Evolutionary conservation across 2,329 filamentous ascomycete species (phyloP).

Genomic region (Fusarium burgessii): DNA sequence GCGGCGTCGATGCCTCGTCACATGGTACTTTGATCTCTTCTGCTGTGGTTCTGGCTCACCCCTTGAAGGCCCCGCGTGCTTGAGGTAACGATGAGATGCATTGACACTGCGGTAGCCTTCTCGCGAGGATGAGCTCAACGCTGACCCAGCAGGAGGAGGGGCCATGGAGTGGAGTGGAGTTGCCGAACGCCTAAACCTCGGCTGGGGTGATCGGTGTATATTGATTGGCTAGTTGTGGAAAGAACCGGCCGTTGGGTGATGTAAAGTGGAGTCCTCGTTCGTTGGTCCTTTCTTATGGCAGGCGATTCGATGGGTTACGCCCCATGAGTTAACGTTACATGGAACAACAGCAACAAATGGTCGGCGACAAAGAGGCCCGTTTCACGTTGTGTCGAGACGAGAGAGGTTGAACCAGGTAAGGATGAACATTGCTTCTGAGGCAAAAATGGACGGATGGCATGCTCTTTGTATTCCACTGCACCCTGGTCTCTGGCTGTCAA

Average conservation of each 20-base stretch:
- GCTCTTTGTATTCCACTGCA: slow-evolving; percentile 36
- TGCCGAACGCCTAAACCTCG: slow-evolving; percentile 44
- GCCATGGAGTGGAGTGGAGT: slow-evolving; percentile 39
- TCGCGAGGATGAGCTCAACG: slow-evolving; percentile 41
- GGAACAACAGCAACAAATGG: slow-evolving; percentile 26
- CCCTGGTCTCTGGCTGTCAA: slow-evolving; percentile 31
- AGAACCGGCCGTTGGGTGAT: slow-evolving; percentile 2
- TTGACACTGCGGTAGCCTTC: slow-evolving; percentile 36
- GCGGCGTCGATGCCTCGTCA: slow-evolving; percentile 44
- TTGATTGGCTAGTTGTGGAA: slow-evolving; percentile 36
- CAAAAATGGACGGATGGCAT: slow-evolving; percentile 35
- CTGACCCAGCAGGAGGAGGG: slow-evolving; percentile 43
- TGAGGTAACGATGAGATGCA: slow-evolving; percentile 50
- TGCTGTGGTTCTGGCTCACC: slow-evolving; percentile 28
- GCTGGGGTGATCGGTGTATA: slow-evolving; percentile 15
- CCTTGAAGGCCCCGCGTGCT: slow-evolving; percentile 43
- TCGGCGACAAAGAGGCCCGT: slow-evolving; percentile 11
- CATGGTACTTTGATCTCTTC: slow-evolving; percentile 43
- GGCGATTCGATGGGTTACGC: slow-evolving; percentile 16
- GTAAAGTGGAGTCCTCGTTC: slow-evolving; percentile 20
- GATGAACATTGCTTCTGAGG: slow-evolving; percentile 30
- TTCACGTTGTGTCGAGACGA: slow-evolving; percentile 38
- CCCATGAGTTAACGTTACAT: slow-evolving; percentile 48
- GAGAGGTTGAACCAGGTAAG: slow-evolving; percentile 35
- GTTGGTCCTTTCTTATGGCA: slow-evolving; percentile 34